phyloP scores from a whole-genome alignment of 2,329 filamentous ascomycete genomes.

The Arthrinium puccinioides region DNA sequence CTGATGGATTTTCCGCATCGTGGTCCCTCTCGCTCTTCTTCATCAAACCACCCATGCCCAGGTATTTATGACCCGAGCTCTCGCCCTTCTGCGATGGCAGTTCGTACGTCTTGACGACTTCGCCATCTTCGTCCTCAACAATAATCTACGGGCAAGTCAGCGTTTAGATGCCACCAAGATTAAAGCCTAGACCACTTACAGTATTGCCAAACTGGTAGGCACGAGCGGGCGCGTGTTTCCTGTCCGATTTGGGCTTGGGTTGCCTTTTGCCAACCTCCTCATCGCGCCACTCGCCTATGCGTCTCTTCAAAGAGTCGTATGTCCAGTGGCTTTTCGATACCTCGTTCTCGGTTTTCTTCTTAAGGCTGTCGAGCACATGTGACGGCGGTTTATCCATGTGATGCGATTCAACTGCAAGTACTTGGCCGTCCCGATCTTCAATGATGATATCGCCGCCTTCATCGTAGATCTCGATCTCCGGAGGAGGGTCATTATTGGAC shows the following conservation, averaged over 20 bases:
- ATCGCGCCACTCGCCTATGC: slow-evolving; percentile 43
- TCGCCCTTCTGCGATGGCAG: slow-evolving; percentile 50
- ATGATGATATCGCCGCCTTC: slow-evolving; percentile 75
- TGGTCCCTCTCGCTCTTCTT: slow-evolving; percentile 31
- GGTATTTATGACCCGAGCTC: slow-evolving; percentile 45
- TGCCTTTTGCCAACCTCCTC: slow-evolving; percentile 58
- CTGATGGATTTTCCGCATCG: too few species aligned
- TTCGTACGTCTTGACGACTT: slow-evolving; percentile 80
- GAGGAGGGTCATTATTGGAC: slow-evolving; percentile 6
- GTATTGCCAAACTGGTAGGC: slow-evolving; percentile 83
- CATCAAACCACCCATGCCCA: slow-evolving; percentile 39
- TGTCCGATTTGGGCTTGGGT: slow-evolving; percentile 45
- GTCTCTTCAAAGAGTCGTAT: slow-evolving; percentile 40
- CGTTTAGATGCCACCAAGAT: not conserved
- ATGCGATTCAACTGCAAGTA: slow-evolving; percentile 56
- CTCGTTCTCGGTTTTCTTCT: slow-evolving; percentile 25
- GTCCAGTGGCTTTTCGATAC: slow-evolving; percentile 32
- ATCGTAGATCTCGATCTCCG: slow-evolving; percentile 62
- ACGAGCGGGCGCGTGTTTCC: slow-evolving; percentile 63
- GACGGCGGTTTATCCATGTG: slow-evolving; percentile 19
- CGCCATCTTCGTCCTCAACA: slow-evolving; percentile 78
- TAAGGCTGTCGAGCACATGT: slow-evolving; percentile 13
- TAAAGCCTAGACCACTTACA: slow-evolving; percentile 30
- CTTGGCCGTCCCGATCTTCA: slow-evolving; percentile 83
- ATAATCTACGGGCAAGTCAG: slow-evolving; percentile 59